Conservation (phyloP, 75 land plant species). For the Sequoiadendron giganteum region DNA sequence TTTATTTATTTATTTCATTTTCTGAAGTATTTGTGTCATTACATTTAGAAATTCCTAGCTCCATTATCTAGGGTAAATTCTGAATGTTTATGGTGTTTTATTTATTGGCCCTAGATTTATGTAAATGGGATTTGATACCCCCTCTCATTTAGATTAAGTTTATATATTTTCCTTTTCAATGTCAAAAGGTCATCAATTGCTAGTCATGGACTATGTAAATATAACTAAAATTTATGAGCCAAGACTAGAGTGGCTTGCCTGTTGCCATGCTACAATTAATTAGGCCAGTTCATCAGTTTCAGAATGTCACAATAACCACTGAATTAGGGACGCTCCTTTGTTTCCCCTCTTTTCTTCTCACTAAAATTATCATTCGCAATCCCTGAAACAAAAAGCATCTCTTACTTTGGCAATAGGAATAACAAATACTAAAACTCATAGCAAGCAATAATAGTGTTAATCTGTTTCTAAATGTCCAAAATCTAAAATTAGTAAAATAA, state of each 20-base stretch:
- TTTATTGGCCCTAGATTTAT: no score
- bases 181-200: neutral
- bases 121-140: no score
- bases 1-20: no score
- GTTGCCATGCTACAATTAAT: conserved; percentile 76
- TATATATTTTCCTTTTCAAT: no score
- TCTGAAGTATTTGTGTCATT: no score
- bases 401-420: neutral
- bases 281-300: conserved; percentile 75
- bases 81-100: no score
- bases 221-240: neutral
- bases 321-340: conserved; percentile 71
- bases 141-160: no score
- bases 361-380: conserved; percentile 28
- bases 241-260: conserved; percentile 32
- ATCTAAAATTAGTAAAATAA: neutral
- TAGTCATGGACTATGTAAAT: neutral
- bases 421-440: neutral
- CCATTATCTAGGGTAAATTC: no score
- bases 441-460: neutral
- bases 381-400: neutral
- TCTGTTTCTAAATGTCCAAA: neutral
- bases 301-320: conserved; percentile 86
- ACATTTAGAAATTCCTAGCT: no score
- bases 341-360: conserved; percentile 75